phyloP scores from a whole-genome alignment of 257 asterid species.

The Datura wrightii region DNA sequence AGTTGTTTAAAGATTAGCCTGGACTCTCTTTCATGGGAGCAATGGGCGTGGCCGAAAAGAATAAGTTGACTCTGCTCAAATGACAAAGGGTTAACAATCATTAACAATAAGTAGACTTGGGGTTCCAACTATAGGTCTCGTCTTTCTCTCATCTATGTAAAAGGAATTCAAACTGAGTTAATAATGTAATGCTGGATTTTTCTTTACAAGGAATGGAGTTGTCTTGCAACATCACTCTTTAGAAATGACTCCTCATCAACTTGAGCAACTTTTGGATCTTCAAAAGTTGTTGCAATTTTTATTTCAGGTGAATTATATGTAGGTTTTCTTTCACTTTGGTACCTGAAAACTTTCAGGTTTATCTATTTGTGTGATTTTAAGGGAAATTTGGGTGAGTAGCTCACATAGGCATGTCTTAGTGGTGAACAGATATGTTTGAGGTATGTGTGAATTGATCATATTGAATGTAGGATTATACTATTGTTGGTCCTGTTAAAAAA shows the following conservation, averaged over 20 bases:
- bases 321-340: neutral
- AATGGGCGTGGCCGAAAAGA: neutral
- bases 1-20: neutral
- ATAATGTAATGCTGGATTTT: neutral
- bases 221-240: slow-evolving; percentile 22
- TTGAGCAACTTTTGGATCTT: slow-evolving; percentile 14
- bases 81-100: slow-evolving; percentile 1
- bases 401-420: neutral
- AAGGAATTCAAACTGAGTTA: neutral
- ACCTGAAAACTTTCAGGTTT: neutral
- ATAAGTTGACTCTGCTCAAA: neutral
- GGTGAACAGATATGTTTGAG: slow-evolving; percentile 7
- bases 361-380: neutral
- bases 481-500: no score
- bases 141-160: neutral
- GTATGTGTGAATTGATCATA: neutral
- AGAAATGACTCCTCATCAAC: neutral
- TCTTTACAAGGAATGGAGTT: neutral
- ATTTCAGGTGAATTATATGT: neutral
- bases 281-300: neutral
- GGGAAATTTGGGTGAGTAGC: neutral
- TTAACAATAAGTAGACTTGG: neutral
- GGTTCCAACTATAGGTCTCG: neutral
- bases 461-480: neutral
- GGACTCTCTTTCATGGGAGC: neutral